Conservation (phyloP, 1,139 yeast species). For the Saccharomyces hybrid region DNA sequence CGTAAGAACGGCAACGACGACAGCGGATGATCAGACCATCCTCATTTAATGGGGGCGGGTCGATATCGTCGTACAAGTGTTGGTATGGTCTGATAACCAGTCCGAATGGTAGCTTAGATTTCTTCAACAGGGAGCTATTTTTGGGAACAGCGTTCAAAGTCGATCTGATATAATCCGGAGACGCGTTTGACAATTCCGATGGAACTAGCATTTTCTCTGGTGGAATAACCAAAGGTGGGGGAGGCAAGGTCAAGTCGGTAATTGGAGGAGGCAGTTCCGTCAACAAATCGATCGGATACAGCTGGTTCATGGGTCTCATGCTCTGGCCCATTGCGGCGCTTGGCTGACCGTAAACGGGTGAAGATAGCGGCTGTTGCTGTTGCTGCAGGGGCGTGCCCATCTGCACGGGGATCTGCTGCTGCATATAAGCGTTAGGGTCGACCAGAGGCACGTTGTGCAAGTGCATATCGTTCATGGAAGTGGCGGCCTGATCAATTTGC, state of each 20-base stretch:
- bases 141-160: conserved; percentile 87
- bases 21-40: conserved; percentile 85
- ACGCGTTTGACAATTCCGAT: conserved; percentile 58
- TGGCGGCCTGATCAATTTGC: conserved; percentile 28
- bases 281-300: conserved; percentile 79
- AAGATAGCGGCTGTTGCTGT: conserved; percentile 4
- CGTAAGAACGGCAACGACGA: conserved; percentile 93
- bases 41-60: conserved; percentile 62
- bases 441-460: conserved; percentile 28
- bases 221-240: conserved; percentile 81
- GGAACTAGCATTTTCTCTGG: conserved; percentile 49
- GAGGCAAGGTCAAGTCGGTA: conserved; percentile 74
- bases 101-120: conserved; percentile 87
- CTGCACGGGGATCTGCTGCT: conserved; percentile 8
- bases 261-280: conserved; percentile 85
- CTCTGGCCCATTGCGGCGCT: conserved; percentile 1
- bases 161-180: conserved; percentile 72
- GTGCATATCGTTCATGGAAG: conserved; percentile 24
- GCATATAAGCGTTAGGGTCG: conserved; percentile 16
- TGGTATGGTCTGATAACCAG: conserved; percentile 83
- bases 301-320: conserved; percentile 62
- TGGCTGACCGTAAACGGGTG: conserved; percentile 2
- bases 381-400: conserved; percentile 9
- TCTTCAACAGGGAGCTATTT: conserved; percentile 63
- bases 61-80: conserved; percentile 63